Conservation (phyloP, 768 basidiomycete species). For the Mycena floridula region DNA sequence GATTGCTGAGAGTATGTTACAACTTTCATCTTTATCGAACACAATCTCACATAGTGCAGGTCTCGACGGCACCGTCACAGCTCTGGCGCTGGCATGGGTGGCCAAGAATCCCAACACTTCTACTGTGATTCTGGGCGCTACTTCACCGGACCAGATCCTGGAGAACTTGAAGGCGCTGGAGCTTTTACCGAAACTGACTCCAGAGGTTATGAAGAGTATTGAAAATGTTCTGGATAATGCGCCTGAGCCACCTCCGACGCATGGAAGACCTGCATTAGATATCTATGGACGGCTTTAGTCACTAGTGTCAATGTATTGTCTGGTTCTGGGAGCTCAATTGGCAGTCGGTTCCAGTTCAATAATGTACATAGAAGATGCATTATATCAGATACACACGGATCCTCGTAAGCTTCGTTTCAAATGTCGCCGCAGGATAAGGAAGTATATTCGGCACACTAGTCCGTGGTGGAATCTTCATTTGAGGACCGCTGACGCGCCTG, state of each 20-base stretch:
- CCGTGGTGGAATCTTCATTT: no score
- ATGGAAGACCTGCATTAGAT: constrained; percentile 23
- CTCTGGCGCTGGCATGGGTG: constrained; percentile 57
- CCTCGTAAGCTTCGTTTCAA: no score
- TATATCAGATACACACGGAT: no score
- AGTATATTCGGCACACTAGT: no score
- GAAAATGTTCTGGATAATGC: constrained; percentile 53
- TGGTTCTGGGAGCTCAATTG: no score
- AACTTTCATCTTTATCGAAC: background rate
- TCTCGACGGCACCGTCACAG: constrained; percentile 40
- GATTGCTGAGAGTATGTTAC: constrained; percentile 25
- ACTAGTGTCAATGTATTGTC: no score
- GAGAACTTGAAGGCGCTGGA: constrained; percentile 51
- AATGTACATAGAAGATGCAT: no score
- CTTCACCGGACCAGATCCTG: constrained; percentile 41
- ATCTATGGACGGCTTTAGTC: no score
- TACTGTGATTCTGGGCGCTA: constrained; percentile 45
- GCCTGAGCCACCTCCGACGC: constrained; percentile 21
- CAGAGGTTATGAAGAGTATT: constrained; percentile 38
- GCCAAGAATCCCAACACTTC: constrained; percentile 41
- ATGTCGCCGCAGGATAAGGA: no score
- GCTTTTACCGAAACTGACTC: constrained; percentile 42
- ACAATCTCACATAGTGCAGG: constrained; percentile 14
- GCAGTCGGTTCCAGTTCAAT: no score
- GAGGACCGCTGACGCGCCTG: no score